Percentiles rank a stretch among this genome's conserved stretches.
Conservation (phyloP, 2,329 filamentous ascomycete genomes). For the Plenodomus lindquistii region DNA sequence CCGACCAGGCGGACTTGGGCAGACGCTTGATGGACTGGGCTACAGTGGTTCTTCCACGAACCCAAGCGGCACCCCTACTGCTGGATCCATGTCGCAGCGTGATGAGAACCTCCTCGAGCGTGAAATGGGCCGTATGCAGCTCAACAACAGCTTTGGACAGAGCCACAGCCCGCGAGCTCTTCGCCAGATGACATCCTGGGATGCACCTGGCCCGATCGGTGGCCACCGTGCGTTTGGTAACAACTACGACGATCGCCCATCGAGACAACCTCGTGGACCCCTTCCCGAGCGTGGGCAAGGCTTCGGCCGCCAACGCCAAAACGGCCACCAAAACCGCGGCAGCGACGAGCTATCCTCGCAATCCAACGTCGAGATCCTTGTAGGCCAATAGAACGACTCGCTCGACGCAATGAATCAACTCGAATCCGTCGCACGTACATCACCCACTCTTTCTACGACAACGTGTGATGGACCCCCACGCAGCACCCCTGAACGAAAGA, state of each 20-base stretch:
- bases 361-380: constrained; percentile 65
- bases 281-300: constrained; percentile 62
- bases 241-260: constrained; percentile 61
- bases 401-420: constrained; percentile 14
- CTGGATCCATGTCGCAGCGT: constrained; percentile 54
- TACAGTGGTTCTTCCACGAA: constrained; percentile 65
- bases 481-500: constrained; percentile 33
- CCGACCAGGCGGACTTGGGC: constrained; percentile 59
- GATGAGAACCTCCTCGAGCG: constrained; percentile 65
- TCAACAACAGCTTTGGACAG: constrained; percentile 55
- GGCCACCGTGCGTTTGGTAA: constrained; percentile 66
- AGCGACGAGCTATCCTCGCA: constrained; percentile 66
- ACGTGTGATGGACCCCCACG: constrained; percentile 22
- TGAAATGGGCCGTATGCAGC: constrained; percentile 63
- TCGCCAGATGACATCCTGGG: constrained; percentile 65
- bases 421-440: constrained; percentile 24
- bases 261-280: constrained; percentile 65
- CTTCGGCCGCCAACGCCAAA: constrained; percentile 60
- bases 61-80: constrained; percentile 66
- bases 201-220: constrained; percentile 63
- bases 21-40: constrained; percentile 36
- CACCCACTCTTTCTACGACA: constrained; percentile 26
- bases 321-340: constrained; percentile 64
- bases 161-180: constrained; percentile 61
- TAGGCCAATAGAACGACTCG: constrained; percentile 59